Conservation (phyloP, 1,284 basidiomycete species). For the Ceratobasidium sp. region DNA sequence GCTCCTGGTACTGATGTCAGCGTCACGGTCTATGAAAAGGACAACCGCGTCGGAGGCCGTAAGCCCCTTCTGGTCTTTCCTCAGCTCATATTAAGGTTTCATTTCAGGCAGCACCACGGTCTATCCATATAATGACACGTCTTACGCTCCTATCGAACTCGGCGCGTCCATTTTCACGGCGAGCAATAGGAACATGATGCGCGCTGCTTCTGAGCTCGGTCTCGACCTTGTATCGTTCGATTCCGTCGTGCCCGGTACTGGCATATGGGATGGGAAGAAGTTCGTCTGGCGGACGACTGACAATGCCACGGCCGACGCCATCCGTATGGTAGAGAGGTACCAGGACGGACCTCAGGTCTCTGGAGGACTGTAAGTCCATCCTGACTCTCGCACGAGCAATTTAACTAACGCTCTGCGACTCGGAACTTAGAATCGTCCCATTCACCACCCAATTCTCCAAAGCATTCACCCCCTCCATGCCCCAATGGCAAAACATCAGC, state of each 20-base stretch:
- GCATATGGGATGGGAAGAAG: constrained; percentile 87
- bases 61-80: constrained; percentile 57
- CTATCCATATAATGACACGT: constrained; percentile 78
- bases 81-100: neutral
- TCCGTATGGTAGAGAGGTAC: constrained; percentile 37
- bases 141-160: constrained; percentile 70
- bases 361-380: constrained; percentile 66
- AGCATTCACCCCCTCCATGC: constrained; percentile 8
- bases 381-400: neutral
- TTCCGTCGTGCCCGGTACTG: constrained; percentile 68
- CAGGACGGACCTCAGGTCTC: constrained; percentile 19
- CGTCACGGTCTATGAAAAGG: constrained; percentile 86
- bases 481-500: constrained; percentile 61
- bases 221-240: constrained; percentile 71
- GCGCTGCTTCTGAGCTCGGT: constrained; percentile 84
- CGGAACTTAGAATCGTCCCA: constrained; percentile 67
- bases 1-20: constrained; percentile 69
- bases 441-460: constrained; percentile 57
- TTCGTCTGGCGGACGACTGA: constrained; percentile 61
- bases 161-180: constrained; percentile 92
- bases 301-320: constrained; percentile 23
- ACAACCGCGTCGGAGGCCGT: constrained; percentile 85
- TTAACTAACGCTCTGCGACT: constrained; percentile 59
- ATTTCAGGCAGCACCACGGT: constrained; percentile 78
- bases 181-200: constrained; percentile 85